Evolutionary conservation across 768 basidiomycete species (phyloP), one percentile per base, ranked within the genome.

Genomic region (Podaxis sp.): DNA sequence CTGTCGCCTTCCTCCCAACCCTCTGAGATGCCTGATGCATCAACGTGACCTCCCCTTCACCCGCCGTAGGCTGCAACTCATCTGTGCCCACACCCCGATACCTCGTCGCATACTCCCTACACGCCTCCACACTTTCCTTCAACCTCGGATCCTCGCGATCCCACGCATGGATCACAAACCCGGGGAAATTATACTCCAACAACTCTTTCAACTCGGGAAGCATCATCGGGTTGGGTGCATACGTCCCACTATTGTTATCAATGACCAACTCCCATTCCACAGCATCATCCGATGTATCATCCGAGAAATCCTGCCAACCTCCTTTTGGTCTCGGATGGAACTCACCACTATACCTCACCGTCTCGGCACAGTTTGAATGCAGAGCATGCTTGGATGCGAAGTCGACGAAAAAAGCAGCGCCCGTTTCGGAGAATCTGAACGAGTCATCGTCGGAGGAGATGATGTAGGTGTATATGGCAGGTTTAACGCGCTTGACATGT

Each of bases 171-270:
- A 93, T 78, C 37, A 67, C 72, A 62, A 92, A 78, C 2, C 87
- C 87, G 20, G 84, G 78, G 70, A 95, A 92, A 69, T 95, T 94
- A 68, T 82, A 81, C 74, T 91, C 86, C 56, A 95, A 70, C 28
- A 91, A 76, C 65, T 77, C 78, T 70, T 84, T 83, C 61, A 93
- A 72, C 48, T 78, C 71, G 0, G 88, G 87, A 2, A 95, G 74
- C 66, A 93, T 68, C 58, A 67, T 72, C 58, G 81, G 78, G 69
- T 91, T 85, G 1, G 93, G 93, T 36, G 90, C 82, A 71, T 95
- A 94, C 56, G 92, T 95, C 54, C 93, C 93, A 67, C 86, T 88
- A 69, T 90, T 90, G 69, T 95, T 95, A 72, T 95, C 93, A 69
- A 95, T 84, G 65, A 93, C 87, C 36, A 95, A 72, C 72, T 95